Percentiles rank a stretch among this genome's conserved stretches.
These are phyloP conservation scores for Fusarium chlamydosporum DNA, from an alignment of 2,329 filamentous ascomycete genomes.

Conservation along the genomic window DNA sequence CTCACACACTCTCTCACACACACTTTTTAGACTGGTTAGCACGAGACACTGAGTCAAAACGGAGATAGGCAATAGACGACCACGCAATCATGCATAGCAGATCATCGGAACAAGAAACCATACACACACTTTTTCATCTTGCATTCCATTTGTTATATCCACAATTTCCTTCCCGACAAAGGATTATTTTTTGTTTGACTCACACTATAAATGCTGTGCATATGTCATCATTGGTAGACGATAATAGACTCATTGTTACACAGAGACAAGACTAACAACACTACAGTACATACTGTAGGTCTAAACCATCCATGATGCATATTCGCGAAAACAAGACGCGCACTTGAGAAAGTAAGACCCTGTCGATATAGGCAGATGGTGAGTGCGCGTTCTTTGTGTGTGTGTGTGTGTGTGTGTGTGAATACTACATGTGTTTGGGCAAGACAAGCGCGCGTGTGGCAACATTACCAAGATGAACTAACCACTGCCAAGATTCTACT, in stretches of 20 bases:
- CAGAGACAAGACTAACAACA: not conserved
- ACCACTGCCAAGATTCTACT: not conserved
- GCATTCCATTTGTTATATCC: not conserved
- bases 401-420: not conserved
- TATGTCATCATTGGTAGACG: not conserved
- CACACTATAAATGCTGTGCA: conserved; percentile 4
- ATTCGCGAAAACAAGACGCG: conserved; percentile 22
- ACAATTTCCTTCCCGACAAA: not conserved
- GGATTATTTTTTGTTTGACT: conserved; percentile 11
- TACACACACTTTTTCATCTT: conserved; percentile 8
- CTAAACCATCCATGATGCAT: not conserved
- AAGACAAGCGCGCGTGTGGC: conserved; percentile 23
- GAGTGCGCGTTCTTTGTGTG: not conserved
- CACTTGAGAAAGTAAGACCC: not conserved
- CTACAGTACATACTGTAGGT: too few relatives aligned
- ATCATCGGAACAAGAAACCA: not conserved
- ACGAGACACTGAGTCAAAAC: conserved; percentile 2
- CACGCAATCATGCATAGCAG: conserved; percentile 13
- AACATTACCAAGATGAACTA: conserved; percentile 25
- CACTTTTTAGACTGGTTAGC: not conserved
- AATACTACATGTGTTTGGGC: conserved; percentile 5
- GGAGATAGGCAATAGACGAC: conserved; percentile 24
- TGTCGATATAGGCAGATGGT: conserved; percentile 4
- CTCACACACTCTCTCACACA: conserved; percentile 20
- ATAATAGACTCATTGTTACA: conserved; percentile 9